phyloP scores from a whole-genome alignment of 169 alveolate genomes.

The Plasmodium blacklocki region DNA sequence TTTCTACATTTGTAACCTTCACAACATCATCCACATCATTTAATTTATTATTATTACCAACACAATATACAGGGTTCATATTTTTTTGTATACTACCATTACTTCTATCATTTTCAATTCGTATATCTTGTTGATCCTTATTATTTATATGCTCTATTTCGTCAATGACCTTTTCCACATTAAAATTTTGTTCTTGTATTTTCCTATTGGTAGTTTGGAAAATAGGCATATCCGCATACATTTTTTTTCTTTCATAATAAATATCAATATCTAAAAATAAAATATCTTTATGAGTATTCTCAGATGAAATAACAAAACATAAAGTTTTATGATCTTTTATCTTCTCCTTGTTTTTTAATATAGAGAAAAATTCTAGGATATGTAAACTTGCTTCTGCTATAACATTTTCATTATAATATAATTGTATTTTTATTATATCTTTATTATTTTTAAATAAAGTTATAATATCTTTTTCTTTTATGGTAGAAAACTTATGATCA shows the following conservation, averaged over 20 bases:
- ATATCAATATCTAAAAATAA: conserved; percentile 67
- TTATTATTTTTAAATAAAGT: conserved; percentile 50
- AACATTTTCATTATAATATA: conserved; percentile 8
- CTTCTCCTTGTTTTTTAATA: conserved; percentile 30
- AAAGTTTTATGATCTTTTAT: conserved; percentile 39
- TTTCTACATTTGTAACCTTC: neutral
- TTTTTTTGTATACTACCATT: too few relatives aligned
- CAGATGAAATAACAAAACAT: conserved; percentile 16
- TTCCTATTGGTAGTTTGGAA: conserved; percentile 29
- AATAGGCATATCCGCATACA: conserved; percentile 3
- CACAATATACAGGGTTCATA: too few relatives aligned
- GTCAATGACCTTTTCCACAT: neutral
- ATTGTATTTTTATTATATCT: conserved; percentile 26
- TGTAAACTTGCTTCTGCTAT: conserved; percentile 64
- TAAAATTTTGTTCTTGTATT: neutral
- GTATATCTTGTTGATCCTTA: neutral
- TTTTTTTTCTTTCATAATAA: conserved; percentile 36
- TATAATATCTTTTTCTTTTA: conserved; percentile 61
- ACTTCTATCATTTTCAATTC: too few relatives aligned
- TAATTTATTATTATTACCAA: too few relatives aligned
- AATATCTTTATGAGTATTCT: conserved; percentile 11
- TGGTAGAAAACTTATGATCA: conserved; percentile 61
- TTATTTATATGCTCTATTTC: neutral
- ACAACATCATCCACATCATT: too few relatives aligned
- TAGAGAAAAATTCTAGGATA: conserved; percentile 59